Percentiles rank a stretch among this genome's conserved stretches.
phyloP scores from a whole-genome alignment of 805 yeast genomes.

The Saccharomycopsis oosterbeekiorum region DNA sequence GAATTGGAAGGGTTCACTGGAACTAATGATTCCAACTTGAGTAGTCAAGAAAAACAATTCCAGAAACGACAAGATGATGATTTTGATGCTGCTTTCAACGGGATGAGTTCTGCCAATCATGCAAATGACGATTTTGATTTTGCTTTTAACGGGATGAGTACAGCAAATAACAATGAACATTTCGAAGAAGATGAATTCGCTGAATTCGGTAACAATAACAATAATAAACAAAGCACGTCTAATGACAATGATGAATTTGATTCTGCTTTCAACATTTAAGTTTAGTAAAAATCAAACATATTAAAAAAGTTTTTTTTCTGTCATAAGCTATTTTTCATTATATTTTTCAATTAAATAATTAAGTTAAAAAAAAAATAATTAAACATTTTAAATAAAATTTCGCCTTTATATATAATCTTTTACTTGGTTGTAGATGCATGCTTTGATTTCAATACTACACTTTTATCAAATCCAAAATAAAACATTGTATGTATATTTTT shows the following conservation, averaged over 20 bases:
- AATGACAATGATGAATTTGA: slow-evolving; percentile 19
- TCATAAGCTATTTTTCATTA: neutral
- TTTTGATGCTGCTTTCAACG: slow-evolving; percentile 15
- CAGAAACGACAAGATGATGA: neutral
- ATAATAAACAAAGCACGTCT: neutral
- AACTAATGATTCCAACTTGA: neutral
- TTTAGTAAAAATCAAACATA: too few relatives aligned
- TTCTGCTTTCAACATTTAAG: slow-evolving; percentile 15
- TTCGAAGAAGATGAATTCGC: slow-evolving; percentile 11
- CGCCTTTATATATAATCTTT: too few relatives aligned
- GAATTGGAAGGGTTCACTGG: neutral
- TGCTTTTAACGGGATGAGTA: slow-evolving; percentile 3
- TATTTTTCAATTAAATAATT: too few relatives aligned
- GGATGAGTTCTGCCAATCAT: slow-evolving; percentile 15
- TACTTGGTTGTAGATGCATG: too few relatives aligned
- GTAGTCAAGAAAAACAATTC: neutral
- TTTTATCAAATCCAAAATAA: too few relatives aligned
- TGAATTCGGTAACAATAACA: slow-evolving; percentile 2
- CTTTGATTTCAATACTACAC: too few relatives aligned
- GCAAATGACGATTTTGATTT: slow-evolving; percentile 7
- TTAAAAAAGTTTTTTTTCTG: neutral
- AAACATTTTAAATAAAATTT: too few relatives aligned
- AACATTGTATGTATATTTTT: too few relatives aligned
- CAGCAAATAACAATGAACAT: slow-evolving; percentile 2
- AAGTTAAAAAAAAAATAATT: neutral